Base-by-base conservation (phyloP, 768 basidiomycete genomes). In the Boletus rufocinnamomeus region DNA sequence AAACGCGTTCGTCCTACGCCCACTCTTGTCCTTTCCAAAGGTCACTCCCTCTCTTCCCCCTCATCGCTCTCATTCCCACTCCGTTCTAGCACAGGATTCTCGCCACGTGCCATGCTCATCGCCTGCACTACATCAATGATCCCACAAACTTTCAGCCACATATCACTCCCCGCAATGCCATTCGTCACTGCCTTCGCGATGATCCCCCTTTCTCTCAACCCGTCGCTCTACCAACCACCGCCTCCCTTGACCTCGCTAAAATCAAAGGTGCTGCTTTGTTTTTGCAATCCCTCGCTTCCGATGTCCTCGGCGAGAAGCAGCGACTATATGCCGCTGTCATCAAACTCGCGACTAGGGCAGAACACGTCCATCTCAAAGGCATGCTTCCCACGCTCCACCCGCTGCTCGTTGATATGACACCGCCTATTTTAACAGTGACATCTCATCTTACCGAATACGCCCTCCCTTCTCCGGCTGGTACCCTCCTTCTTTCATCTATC, bases 91-190 rank as follows among this genome's bases (percentile, higher is more conserved):
- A 88, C 53, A 84, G 91, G 58, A 82, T 94, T n/a, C 72, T 93
- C 2, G 87, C 86, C 9, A 94, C 92, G 0, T 93, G 91, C 62
- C 79, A 85, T 46, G 82, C 74, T 13, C 76, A 91, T 60, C 69
- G 72, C 1, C 69, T 93, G 9, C 74, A 79, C 57, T 94, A 87
- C 70, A 78, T 87, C 43, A 74, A 76, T 21, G 92, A 94, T 66
- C 70, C 75, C 0, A 88, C 90, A 19, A 94, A 94, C 66, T 84
- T 86, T 56, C 86, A 92, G 63, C 88, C 91, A 3, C 78, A 80
- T 6, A 57, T 89, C 43, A 92, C 92, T 0, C 71, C 85, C 37
- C 81, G 92, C 19, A 94, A 94, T 71, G 82, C 83, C 19, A 78
- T 93, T 37, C 84, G 91, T n/a, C 76, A 83, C 23, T 63, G 71